phyloP scores from a whole-genome alignment of 257 asterid species.

The Solanum appendiculatum region DNA sequence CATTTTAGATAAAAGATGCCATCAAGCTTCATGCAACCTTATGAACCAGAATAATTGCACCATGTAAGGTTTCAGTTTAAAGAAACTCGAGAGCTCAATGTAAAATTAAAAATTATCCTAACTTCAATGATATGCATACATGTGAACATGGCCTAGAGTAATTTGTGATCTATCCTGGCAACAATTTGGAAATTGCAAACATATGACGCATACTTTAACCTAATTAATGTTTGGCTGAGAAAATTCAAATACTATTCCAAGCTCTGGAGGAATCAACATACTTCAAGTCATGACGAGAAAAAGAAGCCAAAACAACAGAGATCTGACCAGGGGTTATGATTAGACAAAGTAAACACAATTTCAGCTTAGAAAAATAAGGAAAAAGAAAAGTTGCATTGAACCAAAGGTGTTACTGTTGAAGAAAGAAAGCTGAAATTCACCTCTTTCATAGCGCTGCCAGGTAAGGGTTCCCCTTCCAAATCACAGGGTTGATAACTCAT shows the following conservation, averaged over 20 bases:
- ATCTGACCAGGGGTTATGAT: not conserved
- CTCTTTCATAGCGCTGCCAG: slow-evolving; percentile 87
- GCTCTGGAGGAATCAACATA: not conserved
- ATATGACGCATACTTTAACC: not conserved
- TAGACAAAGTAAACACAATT: not conserved
- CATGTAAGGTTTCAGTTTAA: not conserved
- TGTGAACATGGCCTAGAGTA: not conserved
- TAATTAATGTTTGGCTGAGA: not conserved
- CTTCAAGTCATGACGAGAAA: not conserved
- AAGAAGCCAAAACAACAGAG: not conserved
- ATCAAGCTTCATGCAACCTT: not conserved
- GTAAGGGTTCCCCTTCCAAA: slow-evolving; percentile 91
- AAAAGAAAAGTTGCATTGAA: not conserved
- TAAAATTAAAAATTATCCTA: not conserved
- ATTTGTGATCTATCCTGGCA: not conserved
- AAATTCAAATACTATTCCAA: not conserved
- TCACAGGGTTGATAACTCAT: slow-evolving; percentile 95
- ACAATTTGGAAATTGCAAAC: not conserved
- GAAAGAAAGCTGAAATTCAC: slow-evolving; percentile 18
- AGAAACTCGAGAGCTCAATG: not conserved
- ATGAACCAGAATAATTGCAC: not conserved
- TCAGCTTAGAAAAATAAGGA: not conserved
- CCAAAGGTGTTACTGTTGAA: not conserved
- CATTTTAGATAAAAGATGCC: not conserved
- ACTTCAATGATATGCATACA: not conserved